Evolutionary conservation across 2,329 filamentous ascomycete genomes (phyloP), one percentile per base, ranked within the genome.

Genomic region (Alternaria alternata): DNA sequence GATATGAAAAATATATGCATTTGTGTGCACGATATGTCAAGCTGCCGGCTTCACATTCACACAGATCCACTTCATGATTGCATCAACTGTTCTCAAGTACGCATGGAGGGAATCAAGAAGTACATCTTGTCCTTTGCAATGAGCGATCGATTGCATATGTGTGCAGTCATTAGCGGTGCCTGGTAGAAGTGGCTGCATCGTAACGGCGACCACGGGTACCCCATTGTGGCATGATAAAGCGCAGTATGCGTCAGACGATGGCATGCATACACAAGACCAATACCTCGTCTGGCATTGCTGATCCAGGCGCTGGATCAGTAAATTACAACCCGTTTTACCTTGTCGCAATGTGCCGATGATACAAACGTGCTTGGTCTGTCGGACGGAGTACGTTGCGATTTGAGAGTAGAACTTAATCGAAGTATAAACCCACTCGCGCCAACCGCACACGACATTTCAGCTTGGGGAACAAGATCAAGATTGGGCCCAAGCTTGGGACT

Each of bases 401-500:
- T 7, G 24, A 26, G 7, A 30, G 28, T 11, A 30, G 1, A 30
- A 30, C 28, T 12, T 1, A 5, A 30, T 11, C 11, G 28, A 7
- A 11, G 3, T 30, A 11, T 30, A 7, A 11, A 30, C 1, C 28
- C 1, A 12, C 28, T 30, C 28, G 3, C 4, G 7, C 28, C 8
- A 2, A 30, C 0, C 1, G 11, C 11, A 30, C 28, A 2, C 11
- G 9, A 0, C 28, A 9, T 12, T 9, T 30, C 28, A 11, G 28
- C 28, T 11, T 30, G 28, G 28, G 1, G 9, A 1, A 30, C 11
- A 9, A 30, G 28, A 30, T 11, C 9, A 0, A 9, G 4, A 30
- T 30, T 1, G 0, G 28, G 28, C 28, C 0, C 11, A 11, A 0
- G 11, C 0, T 30, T 30, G 28, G 4, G 0, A 5, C 4, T 12